A percentile compares a stretch with the other conserved stretches of the same genome.
phyloP scores from a whole-genome alignment of 139 green algal species.

The Penium margaritaceum region DNA sequence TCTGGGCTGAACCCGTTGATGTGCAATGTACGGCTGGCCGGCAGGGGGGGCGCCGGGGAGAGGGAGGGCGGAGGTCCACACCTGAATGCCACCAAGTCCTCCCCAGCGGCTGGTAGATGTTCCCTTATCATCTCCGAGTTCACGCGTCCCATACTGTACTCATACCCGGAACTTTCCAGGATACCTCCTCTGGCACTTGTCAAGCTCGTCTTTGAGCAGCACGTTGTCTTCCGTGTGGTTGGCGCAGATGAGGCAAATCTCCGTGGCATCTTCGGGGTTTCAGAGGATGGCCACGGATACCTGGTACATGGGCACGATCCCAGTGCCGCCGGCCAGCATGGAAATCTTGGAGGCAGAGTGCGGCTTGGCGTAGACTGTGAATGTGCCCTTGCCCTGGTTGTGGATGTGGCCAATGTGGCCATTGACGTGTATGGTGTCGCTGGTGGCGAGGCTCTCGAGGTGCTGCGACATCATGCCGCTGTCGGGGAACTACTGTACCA shows the following conservation, averaged over 20 bases:
- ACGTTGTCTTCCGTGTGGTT: conserved; percentile 86
- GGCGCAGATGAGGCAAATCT: conserved; percentile 79
- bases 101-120: too few species aligned
- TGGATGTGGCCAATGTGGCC: conserved; percentile 81
- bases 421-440: conserved; percentile 79
- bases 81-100: too few species aligned
- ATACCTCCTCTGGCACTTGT: conserved; percentile 44
- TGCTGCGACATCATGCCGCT: conserved; percentile 71
- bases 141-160: too few species aligned
- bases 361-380: too few species aligned
- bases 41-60: too few species aligned
- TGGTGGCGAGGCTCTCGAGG: conserved; percentile 66
- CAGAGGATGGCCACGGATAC: conserved; percentile 62
- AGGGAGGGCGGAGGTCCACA: too few species aligned
- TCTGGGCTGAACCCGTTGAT: too few species aligned
- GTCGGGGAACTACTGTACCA: conserved; percentile 76
- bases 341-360: too few species aligned
- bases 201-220: conserved; percentile 79
- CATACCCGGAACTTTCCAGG: conserved; percentile 13
- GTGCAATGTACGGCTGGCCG: too few species aligned
- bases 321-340: conserved; percentile 87
- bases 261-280: conserved; percentile 70
- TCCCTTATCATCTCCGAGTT: too few species aligned
- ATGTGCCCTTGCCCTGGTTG: conserved; percentile 56
- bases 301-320: conserved; percentile 59